phyloP scores from a whole-genome alignment of 2,329 filamentous ascomycete species.

The Arachnopeziza araneosa region DNA sequence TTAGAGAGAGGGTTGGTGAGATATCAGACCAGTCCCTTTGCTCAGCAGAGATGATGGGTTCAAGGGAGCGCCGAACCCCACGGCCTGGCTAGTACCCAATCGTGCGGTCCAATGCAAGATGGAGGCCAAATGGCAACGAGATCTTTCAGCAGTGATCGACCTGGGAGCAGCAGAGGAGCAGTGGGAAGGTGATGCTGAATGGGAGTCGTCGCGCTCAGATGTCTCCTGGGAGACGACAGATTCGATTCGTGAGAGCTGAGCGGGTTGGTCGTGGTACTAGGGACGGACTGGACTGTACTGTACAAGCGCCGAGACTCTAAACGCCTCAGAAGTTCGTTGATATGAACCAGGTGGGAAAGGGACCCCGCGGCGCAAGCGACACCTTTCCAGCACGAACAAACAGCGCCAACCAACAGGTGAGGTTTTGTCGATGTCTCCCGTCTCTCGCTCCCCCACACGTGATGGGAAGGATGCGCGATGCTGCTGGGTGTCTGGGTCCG shows the following conservation, averaged over 20 bases:
- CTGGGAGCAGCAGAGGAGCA: not conserved
- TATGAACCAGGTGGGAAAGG: conserved; percentile 13
- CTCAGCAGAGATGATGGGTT: conserved; percentile 7
- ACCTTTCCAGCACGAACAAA: not conserved
- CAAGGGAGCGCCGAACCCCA: conserved; percentile 20
- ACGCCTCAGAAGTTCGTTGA: conserved; percentile 15
- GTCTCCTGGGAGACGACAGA: conserved; percentile 4
- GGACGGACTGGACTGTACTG: no score
- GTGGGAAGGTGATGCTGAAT: conserved; percentile 1
- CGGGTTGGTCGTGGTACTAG: no score
- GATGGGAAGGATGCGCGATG: not conserved
- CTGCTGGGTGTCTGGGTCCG: not conserved
- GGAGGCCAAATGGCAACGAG: not conserved
- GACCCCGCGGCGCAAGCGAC: conserved; percentile 17
- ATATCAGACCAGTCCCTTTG: not conserved
- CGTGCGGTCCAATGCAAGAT: conserved; percentile 10
- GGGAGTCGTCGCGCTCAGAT: conserved; percentile 18
- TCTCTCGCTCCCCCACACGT: not conserved
- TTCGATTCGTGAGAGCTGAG: not conserved
- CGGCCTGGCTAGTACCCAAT: conserved; percentile 15
- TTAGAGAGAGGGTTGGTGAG: not conserved
- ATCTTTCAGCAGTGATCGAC: conserved; percentile 3
- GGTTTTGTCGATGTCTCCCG: not conserved
- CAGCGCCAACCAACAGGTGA: not conserved
- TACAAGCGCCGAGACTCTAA: conserved; percentile 18